Conservation (phyloP, 139 green algal species). For the Penium margaritaceum region DNA sequence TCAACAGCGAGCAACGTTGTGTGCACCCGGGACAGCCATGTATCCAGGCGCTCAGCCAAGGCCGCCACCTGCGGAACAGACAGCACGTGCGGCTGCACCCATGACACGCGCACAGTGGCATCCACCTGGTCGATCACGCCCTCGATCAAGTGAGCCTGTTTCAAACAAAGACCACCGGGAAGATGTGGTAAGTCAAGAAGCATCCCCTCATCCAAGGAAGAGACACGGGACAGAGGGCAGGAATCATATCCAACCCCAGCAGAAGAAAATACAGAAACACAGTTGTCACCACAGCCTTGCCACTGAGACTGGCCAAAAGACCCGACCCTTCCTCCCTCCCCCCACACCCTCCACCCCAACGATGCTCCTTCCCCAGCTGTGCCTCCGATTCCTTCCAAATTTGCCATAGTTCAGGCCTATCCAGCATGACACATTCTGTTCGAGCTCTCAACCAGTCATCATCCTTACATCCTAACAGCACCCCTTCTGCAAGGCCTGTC, state of each 20-base stretch:
- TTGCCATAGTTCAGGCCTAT: background rate
- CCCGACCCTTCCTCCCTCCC: background rate
- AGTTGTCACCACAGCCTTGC: background rate
- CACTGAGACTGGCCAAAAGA: background rate
- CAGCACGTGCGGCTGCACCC: slow-evolving; percentile 85
- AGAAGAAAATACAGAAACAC: background rate
- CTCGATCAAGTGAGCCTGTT: slow-evolving; percentile 73
- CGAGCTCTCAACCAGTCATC: background rate
- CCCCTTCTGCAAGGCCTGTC: background rate
- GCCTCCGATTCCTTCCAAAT: too few relatives aligned
- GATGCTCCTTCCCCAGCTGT: too few relatives aligned
- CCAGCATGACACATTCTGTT: background rate
- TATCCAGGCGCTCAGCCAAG: slow-evolving; percentile 66
- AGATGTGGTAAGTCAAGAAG: background rate
- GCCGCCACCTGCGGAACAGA: slow-evolving; percentile 59
- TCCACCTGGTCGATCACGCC: slow-evolving; percentile 77
- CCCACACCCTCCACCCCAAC: too few relatives aligned
- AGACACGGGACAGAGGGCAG: background rate
- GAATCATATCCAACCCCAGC: background rate
- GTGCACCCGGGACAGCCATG: slow-evolving; percentile 78
- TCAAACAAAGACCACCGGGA: background rate
- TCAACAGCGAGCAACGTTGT: slow-evolving; percentile 56
- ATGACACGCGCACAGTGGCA: slow-evolving; percentile 66
- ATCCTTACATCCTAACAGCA: background rate
- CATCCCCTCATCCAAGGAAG: background rate